Base-by-base conservation (phyloP, 2,329 filamentous ascomycete genomes). In the Phyllosticta citrichinensis region DNA sequence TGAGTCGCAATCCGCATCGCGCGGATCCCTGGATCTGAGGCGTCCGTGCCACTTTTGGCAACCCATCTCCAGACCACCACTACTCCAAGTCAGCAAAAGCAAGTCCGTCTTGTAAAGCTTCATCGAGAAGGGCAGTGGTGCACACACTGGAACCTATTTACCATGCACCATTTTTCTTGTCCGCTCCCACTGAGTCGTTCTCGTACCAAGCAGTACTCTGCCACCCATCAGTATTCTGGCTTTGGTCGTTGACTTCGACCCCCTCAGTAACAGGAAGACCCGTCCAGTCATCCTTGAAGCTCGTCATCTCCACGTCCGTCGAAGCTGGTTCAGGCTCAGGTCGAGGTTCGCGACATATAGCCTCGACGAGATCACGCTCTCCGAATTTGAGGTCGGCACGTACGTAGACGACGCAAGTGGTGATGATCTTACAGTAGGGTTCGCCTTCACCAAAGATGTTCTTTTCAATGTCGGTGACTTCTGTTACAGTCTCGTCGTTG, bases 401-500 rank as follows among this genome's bases (percentile, higher is more conserved):
- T 50, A 62, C 60, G 30, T 62, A 62, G 22, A 62, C 60, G 10
- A 58, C 60, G 52, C 60, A 62, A 17, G 60, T 62, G 10, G 60
- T 55, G 33, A 58, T 55, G 24, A 62, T 55, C 19, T 58, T 57
- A 6, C 51, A 51, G 17, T 62, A 57, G 2, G 55, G 53, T 19
- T 62, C 56, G 11, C 60, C 60, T 25, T 57, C 50, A 2, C 60
- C 60, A 35, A 62, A 62, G 22, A 62, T 62, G 35, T 62, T 55
- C 51, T 58, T 62, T 5, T 62, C 55, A 1, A 62, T 51, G 8
- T 62, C 60, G 1, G 55, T 57, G 25, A 85, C 81, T 64, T 89
- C 84, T 2, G 83, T 86, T 24, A 99, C 91, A 17, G 81, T 81
- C 59, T 87, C 87, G 69, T 99, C 94, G 71, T 99, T 99, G 79